Evolutionary conservation across 2,329 filamentous ascomycete species (phyloP).

Genomic region (Fonsecaea erecta): DNA sequence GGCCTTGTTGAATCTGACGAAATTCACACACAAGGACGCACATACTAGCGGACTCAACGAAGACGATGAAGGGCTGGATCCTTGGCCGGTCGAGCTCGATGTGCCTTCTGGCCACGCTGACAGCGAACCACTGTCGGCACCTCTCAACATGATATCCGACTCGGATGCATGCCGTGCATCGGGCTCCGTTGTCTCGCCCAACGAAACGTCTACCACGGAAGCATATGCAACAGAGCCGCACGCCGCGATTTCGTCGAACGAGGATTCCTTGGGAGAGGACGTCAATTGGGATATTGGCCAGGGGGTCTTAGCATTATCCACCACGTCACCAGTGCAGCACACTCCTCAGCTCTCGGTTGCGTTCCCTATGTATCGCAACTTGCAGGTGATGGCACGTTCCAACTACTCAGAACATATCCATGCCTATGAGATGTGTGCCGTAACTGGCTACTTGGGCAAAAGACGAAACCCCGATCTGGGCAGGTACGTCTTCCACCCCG

Average conservation of each 20-base stretch:
- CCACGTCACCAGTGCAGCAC: neutral
- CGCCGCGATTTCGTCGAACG: neutral
- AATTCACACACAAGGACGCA: neutral
- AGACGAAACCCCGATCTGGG: slow-evolving; percentile 5
- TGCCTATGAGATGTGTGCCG: slow-evolving; percentile 26
- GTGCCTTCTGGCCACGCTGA: neutral
- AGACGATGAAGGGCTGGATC: neutral
- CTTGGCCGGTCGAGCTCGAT: neutral
- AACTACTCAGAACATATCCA: slow-evolving; percentile 27
- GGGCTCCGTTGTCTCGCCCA: neutral
- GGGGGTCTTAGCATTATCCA: neutral
- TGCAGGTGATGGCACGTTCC: slow-evolving; percentile 17
- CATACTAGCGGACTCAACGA: neutral
- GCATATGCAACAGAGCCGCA: neutral
- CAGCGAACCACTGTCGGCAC: neutral
- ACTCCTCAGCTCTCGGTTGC: neutral
- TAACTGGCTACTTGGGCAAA: slow-evolving; percentile 12
- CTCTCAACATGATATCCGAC: neutral
- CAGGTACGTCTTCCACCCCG: slow-evolving; percentile 16
- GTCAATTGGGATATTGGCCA: neutral
- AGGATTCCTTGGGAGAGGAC: neutral
- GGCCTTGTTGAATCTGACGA: neutral
- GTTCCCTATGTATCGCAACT: slow-evolving; percentile 9
- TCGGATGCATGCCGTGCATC: neutral
- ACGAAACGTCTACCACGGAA: neutral